phyloP scores from a whole-genome alignment of 116 monocot species.

The Dioscorea cayenensis region DNA sequence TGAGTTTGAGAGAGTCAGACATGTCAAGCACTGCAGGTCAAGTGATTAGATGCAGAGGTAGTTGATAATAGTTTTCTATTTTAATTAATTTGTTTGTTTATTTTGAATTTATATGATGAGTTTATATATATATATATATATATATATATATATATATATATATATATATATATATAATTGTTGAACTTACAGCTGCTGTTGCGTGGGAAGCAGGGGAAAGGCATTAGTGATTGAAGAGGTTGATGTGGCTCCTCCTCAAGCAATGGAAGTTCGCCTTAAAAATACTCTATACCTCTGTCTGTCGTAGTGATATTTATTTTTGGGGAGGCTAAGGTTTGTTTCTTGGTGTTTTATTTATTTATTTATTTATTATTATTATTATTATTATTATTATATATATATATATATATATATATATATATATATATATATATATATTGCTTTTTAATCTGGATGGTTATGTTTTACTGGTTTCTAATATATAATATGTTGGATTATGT shows the following conservation, averaged over 20 bases:
- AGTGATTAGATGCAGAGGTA: slow-evolving; percentile 59
- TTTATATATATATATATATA: too few relatives aligned
- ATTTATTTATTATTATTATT: too few relatives aligned
- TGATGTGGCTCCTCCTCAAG: slow-evolving; percentile 77
- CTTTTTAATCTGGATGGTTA: too few relatives aligned
- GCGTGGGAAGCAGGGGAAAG: slow-evolving; percentile 83
- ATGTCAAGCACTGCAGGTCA: slow-evolving; percentile 37
- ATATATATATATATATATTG: too few relatives aligned
- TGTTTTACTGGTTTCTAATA: too few relatives aligned
- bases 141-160: too few relatives aligned
- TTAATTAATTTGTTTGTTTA: not conserved
- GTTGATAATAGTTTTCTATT: slow-evolving; percentile 14
- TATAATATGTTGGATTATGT: not conserved
- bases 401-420: too few relatives aligned
- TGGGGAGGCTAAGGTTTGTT: slow-evolving; percentile 75
- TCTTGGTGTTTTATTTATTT: too few relatives aligned
- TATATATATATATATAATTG: not conserved
- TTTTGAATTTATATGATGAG: not conserved
- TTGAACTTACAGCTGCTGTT: slow-evolving; percentile 49
- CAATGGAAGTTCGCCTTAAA: slow-evolving; percentile 66
- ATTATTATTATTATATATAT: too few relatives aligned
- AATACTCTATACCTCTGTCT: slow-evolving; percentile 60
- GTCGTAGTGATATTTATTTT: slow-evolving; percentile 82
- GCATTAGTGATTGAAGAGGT: slow-evolving; percentile 75
- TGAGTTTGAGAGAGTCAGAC: too few relatives aligned